These are phyloP conservation scores for Stentor roeselii DNA, from an alignment of 73 alveolate genomes.

Conservation along the genomic window DNA sequence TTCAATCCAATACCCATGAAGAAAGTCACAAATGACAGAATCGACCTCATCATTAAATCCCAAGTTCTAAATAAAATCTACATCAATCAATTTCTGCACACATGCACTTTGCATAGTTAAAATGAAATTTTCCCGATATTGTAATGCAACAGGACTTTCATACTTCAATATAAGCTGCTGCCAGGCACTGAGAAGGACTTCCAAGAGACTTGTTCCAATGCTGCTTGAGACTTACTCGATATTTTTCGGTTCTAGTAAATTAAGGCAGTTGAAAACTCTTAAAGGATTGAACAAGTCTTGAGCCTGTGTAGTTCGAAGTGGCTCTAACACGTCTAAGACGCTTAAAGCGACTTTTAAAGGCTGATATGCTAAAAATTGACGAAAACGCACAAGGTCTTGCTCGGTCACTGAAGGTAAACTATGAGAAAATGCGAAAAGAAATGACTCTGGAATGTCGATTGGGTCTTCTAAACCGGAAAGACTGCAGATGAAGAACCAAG, in stretches of 20 bases:
- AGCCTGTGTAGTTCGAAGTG: not conserved
- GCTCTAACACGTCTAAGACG: not conserved
- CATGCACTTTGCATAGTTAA: conserved; percentile 27
- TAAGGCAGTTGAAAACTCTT: conserved; percentile 2
- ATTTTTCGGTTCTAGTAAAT: not conserved
- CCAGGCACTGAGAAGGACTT: conserved; percentile 28
- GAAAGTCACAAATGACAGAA: not conserved
- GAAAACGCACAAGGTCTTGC: not conserved
- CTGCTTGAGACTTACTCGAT: not conserved
- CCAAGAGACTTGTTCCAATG: not conserved
- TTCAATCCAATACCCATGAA: conserved; percentile 17
- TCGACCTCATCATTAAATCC: conserved; percentile 12
- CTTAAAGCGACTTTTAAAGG: not conserved
- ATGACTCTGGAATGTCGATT: not conserved
- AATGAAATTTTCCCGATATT: not conserved
- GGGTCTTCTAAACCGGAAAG: not conserved
- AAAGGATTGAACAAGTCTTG: not conserved
- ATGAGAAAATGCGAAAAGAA: not conserved
- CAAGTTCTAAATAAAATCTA: not conserved
- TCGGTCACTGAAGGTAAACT: not conserved
- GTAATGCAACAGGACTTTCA: not conserved
- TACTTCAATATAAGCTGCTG: not conserved
- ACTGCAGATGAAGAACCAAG: not conserved
- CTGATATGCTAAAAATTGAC: not conserved
- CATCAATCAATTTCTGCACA: conserved; percentile 11